phyloP scores from a whole-genome alignment of 495 filamentous ascomycete genomes.

The Hypomontagnella submonticulosa region DNA sequence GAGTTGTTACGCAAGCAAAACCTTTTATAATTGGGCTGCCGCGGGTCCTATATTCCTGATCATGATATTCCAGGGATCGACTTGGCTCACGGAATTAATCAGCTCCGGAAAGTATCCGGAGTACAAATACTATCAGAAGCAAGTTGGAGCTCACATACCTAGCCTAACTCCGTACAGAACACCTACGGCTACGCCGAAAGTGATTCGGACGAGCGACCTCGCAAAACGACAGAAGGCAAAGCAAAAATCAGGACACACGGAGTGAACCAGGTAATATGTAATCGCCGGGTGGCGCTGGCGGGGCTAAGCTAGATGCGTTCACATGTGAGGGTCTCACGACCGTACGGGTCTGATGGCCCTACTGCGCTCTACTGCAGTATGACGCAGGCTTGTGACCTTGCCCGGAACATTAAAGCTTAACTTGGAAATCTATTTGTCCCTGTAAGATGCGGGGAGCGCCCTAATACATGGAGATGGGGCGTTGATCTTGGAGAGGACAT shows the following conservation, averaged over 20 bases:
- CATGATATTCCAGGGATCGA: slow-evolving; percentile 87
- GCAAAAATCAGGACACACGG: slow-evolving; percentile 44
- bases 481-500: slow-evolving; percentile 28
- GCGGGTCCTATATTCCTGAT: slow-evolving; percentile 76
- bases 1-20: slow-evolving; percentile 77
- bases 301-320: slow-evolving; percentile 17
- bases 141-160: slow-evolving; percentile 85
- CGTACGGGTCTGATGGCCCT: neutral
- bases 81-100: slow-evolving; percentile 85
- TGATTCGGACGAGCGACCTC: slow-evolving; percentile 60
- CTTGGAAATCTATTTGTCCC: slow-evolving; percentile 28
- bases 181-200: slow-evolving; percentile 47
- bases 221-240: slow-evolving; percentile 54
- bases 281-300: slow-evolving; percentile 13
- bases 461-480: slow-evolving; percentile 18
- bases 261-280: slow-evolving; percentile 4
- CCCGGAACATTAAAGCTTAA: slow-evolving; percentile 22
- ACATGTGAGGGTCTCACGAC: slow-evolving; percentile 25
- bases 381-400: slow-evolving; percentile 31
- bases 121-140: slow-evolving; percentile 84
- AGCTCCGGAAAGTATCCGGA: slow-evolving; percentile 85
- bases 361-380: slow-evolving; percentile 32
- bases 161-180: slow-evolving; percentile 56
- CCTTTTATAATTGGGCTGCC: slow-evolving; percentile 80
- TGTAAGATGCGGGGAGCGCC: slow-evolving; percentile 25